phyloP scores from a whole-genome alignment of 2,329 filamentous ascomycete genomes.

The Fusarium haematococcum region DNA sequence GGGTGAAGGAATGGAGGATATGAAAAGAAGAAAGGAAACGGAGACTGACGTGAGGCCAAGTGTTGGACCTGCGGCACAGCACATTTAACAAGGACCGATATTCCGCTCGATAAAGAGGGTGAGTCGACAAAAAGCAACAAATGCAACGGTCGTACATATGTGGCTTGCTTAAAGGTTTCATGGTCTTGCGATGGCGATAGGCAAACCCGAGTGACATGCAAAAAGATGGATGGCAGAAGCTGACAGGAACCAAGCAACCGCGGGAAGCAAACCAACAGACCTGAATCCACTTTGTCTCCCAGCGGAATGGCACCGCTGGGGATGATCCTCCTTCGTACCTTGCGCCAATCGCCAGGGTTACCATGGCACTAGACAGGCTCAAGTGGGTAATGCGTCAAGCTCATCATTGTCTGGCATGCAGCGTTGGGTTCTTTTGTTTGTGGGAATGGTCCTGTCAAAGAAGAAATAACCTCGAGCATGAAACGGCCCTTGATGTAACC shows the following conservation, averaged over 20 bases:
- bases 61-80: neutral
- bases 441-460: neutral
- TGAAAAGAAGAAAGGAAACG: neutral
- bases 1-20: neutral
- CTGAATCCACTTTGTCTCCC: neutral
- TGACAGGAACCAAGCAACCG: neutral
- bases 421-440: neutral
- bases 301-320: conserved; percentile 1
- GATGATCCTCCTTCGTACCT: neutral
- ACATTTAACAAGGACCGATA: neutral
- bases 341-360: conserved; percentile 2
- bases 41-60: neutral
- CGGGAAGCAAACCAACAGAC: neutral
- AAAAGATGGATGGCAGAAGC: neutral
- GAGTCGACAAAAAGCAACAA: neutral
- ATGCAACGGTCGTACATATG: neutral
- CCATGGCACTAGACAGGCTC: neutral
- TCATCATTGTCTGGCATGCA: neutral
- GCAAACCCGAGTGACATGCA: neutral
- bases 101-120: neutral
- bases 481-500: neutral
- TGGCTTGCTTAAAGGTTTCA: neutral
- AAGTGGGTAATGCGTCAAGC: neutral
- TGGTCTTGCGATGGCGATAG: neutral
- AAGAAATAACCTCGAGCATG: neutral